Evolutionary conservation across 495 filamentous ascomycete species (phyloP).

Genomic region (Podospora pseudopauciseta): DNA sequence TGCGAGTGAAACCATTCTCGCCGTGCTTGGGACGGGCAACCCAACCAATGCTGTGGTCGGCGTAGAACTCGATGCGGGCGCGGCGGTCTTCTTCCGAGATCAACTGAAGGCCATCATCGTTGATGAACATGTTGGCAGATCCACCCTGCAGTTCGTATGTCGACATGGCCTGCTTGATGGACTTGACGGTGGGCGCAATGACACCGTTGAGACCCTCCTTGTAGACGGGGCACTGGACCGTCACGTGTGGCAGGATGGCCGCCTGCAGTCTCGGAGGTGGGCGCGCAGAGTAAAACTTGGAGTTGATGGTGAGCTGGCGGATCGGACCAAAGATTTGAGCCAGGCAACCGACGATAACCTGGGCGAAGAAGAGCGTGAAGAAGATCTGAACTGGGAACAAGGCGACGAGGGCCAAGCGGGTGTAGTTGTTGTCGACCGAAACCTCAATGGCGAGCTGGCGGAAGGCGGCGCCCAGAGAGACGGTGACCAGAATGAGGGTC

Average conservation of each 20-base stretch:
- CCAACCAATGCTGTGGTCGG: constrained; percentile 77
- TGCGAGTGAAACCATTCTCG: constrained; percentile 58
- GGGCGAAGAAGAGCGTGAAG: constrained; percentile 73
- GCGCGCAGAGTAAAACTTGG: constrained; percentile 71
- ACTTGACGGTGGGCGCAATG: constrained; percentile 65
- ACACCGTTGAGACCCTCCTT: constrained; percentile 64
- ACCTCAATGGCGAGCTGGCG: constrained; percentile 64
- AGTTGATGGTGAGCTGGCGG: constrained; percentile 66
- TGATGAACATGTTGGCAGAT: constrained; percentile 76
- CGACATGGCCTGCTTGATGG: constrained; percentile 68
- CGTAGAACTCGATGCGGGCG: constrained; percentile 63
- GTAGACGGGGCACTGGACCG: constrained; percentile 70
- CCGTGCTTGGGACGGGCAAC: constrained; percentile 65
- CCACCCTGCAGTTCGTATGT: constrained; percentile 79
- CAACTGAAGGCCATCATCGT: constrained; percentile 74
- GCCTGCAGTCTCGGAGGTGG: constrained; percentile 56
- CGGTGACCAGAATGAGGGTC: constrained; percentile 59
- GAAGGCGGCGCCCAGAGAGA: constrained; percentile 63
- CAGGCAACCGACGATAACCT: constrained; percentile 70
- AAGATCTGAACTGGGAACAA: constrained; percentile 70
- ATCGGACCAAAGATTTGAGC: constrained; percentile 73
- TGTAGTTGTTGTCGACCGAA: constrained; percentile 57
- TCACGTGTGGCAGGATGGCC: constrained; percentile 59
- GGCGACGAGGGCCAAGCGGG: constrained; percentile 58
- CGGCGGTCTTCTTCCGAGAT: constrained; percentile 61